A percentile compares a stretch with the other conserved stretches of the same genome.
These are phyloP conservation scores for Alternaria conjuncta DNA, from an alignment of 2,329 filamentous ascomycete species.

Conservation along the genomic window DNA sequence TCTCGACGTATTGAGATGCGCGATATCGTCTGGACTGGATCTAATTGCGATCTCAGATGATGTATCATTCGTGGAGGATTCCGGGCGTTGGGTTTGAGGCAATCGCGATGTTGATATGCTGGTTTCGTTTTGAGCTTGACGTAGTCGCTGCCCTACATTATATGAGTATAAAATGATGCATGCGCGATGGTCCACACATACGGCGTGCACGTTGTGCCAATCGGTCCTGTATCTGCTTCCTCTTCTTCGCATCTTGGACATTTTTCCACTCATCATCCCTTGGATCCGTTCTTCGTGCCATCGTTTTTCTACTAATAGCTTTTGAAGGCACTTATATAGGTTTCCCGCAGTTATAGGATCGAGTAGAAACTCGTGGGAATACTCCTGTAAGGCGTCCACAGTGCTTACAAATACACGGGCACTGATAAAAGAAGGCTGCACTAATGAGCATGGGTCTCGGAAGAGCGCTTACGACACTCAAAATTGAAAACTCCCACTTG, in stretches of 20 bases:
- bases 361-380: background rate
- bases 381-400: background rate
- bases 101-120: background rate
- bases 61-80: background rate
- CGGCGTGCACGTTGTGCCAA: slow-evolving; percentile 49
- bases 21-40: background rate
- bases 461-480: background rate
- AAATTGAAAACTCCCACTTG: background rate
- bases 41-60: background rate
- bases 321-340: background rate
- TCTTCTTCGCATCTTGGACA: slow-evolving; percentile 45
- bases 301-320: background rate
- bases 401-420: background rate
- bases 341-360: background rate
- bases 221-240: slow-evolving; percentile 52
- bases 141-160: slow-evolving; percentile 17
- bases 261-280: slow-evolving; percentile 43
- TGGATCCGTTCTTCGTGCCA: slow-evolving; percentile 29
- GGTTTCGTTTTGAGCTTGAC: slow-evolving; percentile 8
- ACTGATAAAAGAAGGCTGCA: background rate
- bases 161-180: background rate
- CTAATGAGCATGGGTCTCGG: background rate
- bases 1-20: background rate
- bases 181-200: slow-evolving; percentile 19
- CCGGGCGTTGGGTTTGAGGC: background rate